A percentile compares a stretch with the other conserved stretches of the same genome.
phyloP scores from a whole-genome alignment of 2,329 filamentous ascomycete species.

The Didymella keratinophila region DNA sequence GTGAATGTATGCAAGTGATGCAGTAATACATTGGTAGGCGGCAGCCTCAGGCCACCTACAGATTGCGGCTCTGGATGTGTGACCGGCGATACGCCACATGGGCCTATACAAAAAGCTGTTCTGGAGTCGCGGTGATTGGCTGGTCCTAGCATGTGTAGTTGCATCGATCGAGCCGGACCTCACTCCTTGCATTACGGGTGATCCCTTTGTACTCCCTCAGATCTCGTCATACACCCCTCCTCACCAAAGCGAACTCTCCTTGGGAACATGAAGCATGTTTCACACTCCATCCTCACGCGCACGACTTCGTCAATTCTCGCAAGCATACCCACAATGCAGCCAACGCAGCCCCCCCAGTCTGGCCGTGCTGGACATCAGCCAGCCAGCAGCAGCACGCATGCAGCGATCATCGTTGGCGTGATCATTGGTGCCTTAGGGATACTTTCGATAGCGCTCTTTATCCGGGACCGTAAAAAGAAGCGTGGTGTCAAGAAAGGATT shows the following conservation, averaged over 20 bases:
- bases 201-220: slow-evolving; percentile 1
- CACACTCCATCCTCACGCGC: too few relatives aligned
- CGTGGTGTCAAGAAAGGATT: slow-evolving; percentile 12
- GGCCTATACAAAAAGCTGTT: background rate
- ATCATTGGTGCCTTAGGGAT: slow-evolving; percentile 15
- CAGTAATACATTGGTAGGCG: background rate
- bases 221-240: slow-evolving; percentile 12
- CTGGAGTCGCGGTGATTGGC: background rate
- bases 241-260: background rate
- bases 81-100: background rate
- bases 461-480: slow-evolving; percentile 10
- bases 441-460: slow-evolving; percentile 1
- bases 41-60: background rate
- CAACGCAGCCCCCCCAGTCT: slow-evolving; percentile 7
- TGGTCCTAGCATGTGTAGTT: background rate
- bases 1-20: background rate
- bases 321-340: slow-evolving; percentile 11
- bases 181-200: slow-evolving; percentile 9
- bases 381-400: slow-evolving; percentile 9
- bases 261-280: background rate
- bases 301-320: background rate
- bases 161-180: background rate
- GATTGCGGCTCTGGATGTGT: background rate
- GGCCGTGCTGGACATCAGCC: background rate
- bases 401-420: slow-evolving; percentile 19